phyloP scores from a whole-genome alignment of 371 early-diverging fungal genomes.

The Dinochytrium kinnereticum region DNA sequence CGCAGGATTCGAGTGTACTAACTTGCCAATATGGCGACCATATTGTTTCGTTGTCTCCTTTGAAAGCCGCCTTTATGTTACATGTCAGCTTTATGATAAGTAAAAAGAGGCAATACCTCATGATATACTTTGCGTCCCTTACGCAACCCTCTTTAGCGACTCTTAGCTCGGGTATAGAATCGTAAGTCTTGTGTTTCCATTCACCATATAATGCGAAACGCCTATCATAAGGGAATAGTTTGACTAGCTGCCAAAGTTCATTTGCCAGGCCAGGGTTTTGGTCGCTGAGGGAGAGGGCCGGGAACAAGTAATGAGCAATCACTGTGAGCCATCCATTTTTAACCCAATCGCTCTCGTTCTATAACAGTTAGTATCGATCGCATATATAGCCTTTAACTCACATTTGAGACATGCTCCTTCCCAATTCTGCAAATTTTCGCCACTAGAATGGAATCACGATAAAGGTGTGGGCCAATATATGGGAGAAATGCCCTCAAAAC shows the following conservation, averaged over 20 bases:
- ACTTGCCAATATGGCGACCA: conserved; percentile 82
- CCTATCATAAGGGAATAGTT: conserved; percentile 64
- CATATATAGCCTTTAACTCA: not conserved
- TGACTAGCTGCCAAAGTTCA: conserved; percentile 80
- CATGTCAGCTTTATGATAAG: not conserved
- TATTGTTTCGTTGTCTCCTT: conserved; percentile 81
- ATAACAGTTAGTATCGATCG: not conserved
- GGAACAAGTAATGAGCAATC: conserved; percentile 71
- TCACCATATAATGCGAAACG: conserved; percentile 79
- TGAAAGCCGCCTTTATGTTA: conserved; percentile 64
- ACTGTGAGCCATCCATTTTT: conserved; percentile 63
- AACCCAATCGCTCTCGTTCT: conserved; percentile 22
- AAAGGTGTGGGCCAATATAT: conserved; percentile 48
- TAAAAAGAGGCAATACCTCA: conserved; percentile 52
- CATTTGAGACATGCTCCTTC: conserved; percentile 33
- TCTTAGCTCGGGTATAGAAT: conserved; percentile 44
- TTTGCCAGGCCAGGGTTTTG: conserved; percentile 69
- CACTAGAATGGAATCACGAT: conserved; percentile 47
- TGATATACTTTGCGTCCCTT: conserved; percentile 64
- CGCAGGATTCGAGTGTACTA: conserved; percentile 82
- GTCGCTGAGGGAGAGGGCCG: conserved; percentile 70
- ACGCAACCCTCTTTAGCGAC: conserved; percentile 40
- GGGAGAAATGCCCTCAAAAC: conserved; percentile 43
- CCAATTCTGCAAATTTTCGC: conserved; percentile 58
- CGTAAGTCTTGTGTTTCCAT: conserved; percentile 73